Evolutionary conservation across 306 rosid genomes (phyloP), one percentile per base, ranked within the genome.

Genomic region (Cucumis melo): DNA sequence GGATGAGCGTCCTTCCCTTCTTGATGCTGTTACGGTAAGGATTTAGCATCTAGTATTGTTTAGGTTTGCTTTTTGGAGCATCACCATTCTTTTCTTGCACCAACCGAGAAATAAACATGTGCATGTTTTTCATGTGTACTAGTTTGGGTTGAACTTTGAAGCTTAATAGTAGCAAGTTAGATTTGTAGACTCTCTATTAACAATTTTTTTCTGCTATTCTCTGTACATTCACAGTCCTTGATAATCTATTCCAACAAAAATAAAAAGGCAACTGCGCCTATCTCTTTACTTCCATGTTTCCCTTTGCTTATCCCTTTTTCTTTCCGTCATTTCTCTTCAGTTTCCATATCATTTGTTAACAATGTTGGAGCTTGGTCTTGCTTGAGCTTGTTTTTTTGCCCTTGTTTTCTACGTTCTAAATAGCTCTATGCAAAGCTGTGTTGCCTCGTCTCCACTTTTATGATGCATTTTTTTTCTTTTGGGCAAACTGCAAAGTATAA

Each of bases 1-100:
- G 76, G 87, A 89, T 78, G 97, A 90, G 82, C 93, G 96, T 74
- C 87, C 95, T 80, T 82, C 88, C 79, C 91, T 92, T 76, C 88
- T 91, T 63, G 82, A 80, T 73, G 86, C 91, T 64, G 78, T 94
- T 70, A 85, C 78, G 34, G 98, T 93, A 86, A 77, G 96, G 10
- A 21, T 19, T 67, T 70, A 21, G 24, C 63, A 72, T 82, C 73
- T 71, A 59, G 39, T 24, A 44, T 15, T 61, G 44, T 48, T 48
- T 32, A 23, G 21, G 44, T 59, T 77, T 44, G 38, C 29, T 50
- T 58, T 29, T 27, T 61, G n/a, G 17, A 48, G 67, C 10, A 29
- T 60, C 55, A 1, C 44, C 32, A 15, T 53, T 29, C 44, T 29
- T 29, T 73, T 32, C 62, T 32, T 73, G 42, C 48, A 53, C 44